Evolutionary conservation across 495 filamentous ascomycete genomes (phyloP).

Genomic region (Hypoxylon fragiforme): DNA sequence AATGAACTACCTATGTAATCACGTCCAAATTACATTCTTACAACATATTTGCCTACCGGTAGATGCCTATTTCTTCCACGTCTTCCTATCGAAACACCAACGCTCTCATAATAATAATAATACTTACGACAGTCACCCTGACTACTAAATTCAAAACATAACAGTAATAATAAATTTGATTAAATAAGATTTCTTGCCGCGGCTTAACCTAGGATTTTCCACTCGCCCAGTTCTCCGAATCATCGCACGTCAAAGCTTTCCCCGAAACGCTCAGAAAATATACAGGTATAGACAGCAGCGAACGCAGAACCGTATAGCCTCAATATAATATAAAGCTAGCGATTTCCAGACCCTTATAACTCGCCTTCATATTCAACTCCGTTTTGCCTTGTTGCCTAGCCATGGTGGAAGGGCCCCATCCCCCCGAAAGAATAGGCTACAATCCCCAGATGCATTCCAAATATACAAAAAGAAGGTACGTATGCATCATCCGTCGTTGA

Average conservation of each 20-base stretch:
- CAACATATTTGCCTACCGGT: too few relatives aligned
- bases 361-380: slow-evolving; percentile 10
- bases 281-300: slow-evolving; percentile 22
- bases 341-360: not conserved
- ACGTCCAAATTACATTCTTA: too few relatives aligned
- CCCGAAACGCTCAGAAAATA: slow-evolving; percentile 1
- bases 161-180: not conserved
- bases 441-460: slow-evolving; percentile 20
- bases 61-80: too few relatives aligned
- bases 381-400: slow-evolving; percentile 1
- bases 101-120: too few relatives aligned
- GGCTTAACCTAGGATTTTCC: not conserved
- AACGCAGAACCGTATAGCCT: slow-evolving; percentile 13
- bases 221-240: not conserved
- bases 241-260: not conserved
- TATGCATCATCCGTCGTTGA: slow-evolving; percentile 23
- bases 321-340: not conserved
- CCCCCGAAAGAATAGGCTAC: slow-evolving; percentile 12
- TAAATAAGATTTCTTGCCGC: not conserved
- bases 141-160: slow-evolving; percentile 3
- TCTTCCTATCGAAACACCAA: too few relatives aligned
- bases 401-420: slow-evolving; percentile 17
- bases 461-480: slow-evolving; percentile 21
- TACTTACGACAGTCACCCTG: too few relatives aligned
- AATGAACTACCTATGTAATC: too few relatives aligned